Evolutionary conservation across 2,329 filamentous ascomycete species (phyloP).

Genomic region (Hymenoscyphus fructigenus): DNA sequence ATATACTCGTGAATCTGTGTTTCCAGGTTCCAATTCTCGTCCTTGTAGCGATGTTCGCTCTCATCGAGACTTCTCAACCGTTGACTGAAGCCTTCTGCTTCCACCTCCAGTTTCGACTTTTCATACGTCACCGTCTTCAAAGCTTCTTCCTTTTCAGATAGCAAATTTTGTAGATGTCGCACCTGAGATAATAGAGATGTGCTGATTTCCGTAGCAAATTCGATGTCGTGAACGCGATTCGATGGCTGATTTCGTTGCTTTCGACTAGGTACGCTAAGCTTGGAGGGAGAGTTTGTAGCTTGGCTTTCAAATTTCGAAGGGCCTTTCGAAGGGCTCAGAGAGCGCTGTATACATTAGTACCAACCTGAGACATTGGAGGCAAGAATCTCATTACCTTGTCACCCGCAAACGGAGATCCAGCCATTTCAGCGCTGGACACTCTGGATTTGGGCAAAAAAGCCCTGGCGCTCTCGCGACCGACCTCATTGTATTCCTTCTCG

Average conservation of each 20-base stretch:
- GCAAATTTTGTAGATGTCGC: constrained; percentile 79
- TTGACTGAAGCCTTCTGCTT: constrained; percentile 76
- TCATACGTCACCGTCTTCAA: constrained; percentile 73
- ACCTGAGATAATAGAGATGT: constrained; percentile 93
- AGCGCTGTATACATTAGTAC: constrained; percentile 9
- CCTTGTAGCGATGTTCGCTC: constrained; percentile 93
- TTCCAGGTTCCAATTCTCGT: constrained; percentile 97
- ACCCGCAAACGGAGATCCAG: constrained; percentile 44
- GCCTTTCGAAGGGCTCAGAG: constrained; percentile 67
- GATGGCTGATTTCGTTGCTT: constrained; percentile 88
- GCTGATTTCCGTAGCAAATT: constrained; percentile 97
- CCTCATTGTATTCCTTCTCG: constrained; percentile 92
- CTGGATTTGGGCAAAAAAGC: constrained; percentile 85
- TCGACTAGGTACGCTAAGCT: constrained; percentile 81
- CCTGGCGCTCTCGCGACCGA: constrained; percentile 84
- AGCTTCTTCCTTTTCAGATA: constrained; percentile 85
- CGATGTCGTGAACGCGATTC: constrained; percentile 89
- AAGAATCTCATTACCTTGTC: constrained; percentile 44
- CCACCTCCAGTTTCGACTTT: constrained; percentile 76
- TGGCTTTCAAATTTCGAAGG: constrained; percentile 81
- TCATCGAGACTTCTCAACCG: constrained; percentile 83
- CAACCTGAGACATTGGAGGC: constrained; percentile 2
- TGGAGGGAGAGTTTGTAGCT: constrained; percentile 82
- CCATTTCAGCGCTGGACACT: constrained; percentile 66
- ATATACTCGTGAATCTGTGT: constrained; percentile 85